Base-by-base conservation (phyloP, 768 basidiomycete species). In the Omphalotus guepiniiformis region DNA sequence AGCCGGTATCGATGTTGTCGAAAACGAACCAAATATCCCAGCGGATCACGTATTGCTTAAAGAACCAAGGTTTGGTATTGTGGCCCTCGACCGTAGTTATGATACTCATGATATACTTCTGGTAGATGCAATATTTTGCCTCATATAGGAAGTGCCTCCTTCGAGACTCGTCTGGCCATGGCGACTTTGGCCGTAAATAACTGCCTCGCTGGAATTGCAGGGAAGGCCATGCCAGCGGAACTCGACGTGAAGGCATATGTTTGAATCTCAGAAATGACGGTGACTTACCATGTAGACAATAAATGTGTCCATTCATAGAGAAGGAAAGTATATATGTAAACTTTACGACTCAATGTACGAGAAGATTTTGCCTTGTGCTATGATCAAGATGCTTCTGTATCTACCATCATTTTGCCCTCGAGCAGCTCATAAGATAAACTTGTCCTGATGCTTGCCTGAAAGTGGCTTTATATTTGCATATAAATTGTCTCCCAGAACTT, bases 1-100 rank as follows among this genome's bases (percentile, higher is more conserved):
- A 19, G 96, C 96, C 0, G 95, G 92, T 0, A 57, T 99, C 9
- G 95, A 99, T 63, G 95, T 98, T 28, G 82, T 97, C 6, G 90
- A 93, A 54, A 93, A 93, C 16, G 94, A 98, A 62, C 94, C 94
- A 0, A 64, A 83, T 37, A 73, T 99, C 22, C 56, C 65, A 1
- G 62, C 67, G 2, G 83, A 87, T 52, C 93, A 99, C 61, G 84
- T 88, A 3, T 64, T 99, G 39, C 80, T 95, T 37, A 80, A 77
- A 56, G 81, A 89, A 46, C 83, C 84, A 13, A 78, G 80, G 82
- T 92, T 56, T 58, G 67, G 2, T 11, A 34, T 34, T 16, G 11
- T 39, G 19, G 11, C 36, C 30, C 29, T 37, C 42, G 47, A 26
- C 18, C n/a, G n/a, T n/a, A n/a, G n/a, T n/a, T n/a, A n/a, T n/a